phyloP scores from a whole-genome alignment of 2,329 filamentous ascomycete genomes.

The Aspergillus flavus region DNA sequence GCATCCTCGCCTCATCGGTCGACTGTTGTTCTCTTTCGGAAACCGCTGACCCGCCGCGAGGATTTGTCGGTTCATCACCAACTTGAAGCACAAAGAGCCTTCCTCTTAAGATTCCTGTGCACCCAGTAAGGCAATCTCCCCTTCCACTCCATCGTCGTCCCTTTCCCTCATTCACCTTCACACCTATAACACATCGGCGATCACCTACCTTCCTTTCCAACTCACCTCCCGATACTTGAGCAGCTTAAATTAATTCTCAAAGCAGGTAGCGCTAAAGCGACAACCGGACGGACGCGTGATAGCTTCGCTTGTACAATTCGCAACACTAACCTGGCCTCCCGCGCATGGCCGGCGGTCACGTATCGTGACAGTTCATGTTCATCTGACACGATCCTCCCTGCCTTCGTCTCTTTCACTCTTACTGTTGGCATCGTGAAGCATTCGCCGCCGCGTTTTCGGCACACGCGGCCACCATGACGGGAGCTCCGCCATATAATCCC shows the following conservation, averaged over 20 bases:
- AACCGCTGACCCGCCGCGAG: background rate
- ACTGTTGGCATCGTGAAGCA: constrained; percentile 10
- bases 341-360: constrained; percentile 22
- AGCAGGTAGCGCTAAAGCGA: constrained; percentile 17
- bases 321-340: constrained; percentile 5
- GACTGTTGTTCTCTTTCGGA: background rate
- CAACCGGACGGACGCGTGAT: constrained; percentile 22
- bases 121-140: constrained; percentile 2
- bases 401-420: constrained; percentile 12
- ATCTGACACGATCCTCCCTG: constrained; percentile 13
- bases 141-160: background rate
- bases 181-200: constrained; percentile 2
- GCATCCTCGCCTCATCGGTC: background rate
- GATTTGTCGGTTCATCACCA: background rate
- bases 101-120: background rate
- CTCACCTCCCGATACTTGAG: background rate
- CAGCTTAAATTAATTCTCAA: constrained; percentile 17
- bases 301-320: constrained; percentile 13
- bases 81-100: constrained; percentile 2
- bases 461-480: constrained; percentile 45
- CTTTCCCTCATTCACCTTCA: background rate
- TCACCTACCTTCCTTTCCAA: constrained; percentile 5
- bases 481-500: constrained; percentile 48
- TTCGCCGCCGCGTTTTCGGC: constrained; percentile 31
- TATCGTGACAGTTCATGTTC: constrained; percentile 16